phyloP scores from a whole-genome alignment of 148 eudicot species.

The Oxyria digyna region DNA sequence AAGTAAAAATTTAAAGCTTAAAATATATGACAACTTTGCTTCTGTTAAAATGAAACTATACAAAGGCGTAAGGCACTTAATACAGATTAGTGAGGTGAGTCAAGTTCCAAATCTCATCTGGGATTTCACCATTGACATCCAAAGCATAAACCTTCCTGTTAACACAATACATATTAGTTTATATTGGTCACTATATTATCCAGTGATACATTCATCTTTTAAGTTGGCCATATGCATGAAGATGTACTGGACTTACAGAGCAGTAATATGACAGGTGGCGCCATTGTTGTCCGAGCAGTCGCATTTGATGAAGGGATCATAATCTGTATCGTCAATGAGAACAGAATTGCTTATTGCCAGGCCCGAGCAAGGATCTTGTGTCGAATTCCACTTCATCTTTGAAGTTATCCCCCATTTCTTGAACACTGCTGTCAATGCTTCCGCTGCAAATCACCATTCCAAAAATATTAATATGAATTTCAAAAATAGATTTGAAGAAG shows the following conservation, averaged over 20 bases:
- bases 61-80: too few species aligned
- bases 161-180: background rate
- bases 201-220: too few species aligned
- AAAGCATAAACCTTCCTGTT: constrained; percentile 8
- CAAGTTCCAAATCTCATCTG: constrained; percentile 13
- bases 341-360: constrained; percentile 16
- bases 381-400: constrained; percentile 22
- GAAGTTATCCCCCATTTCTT: background rate
- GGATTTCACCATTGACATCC: constrained; percentile 7
- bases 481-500: too few species aligned
- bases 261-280: constrained; percentile 49
- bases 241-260: constrained; percentile 43
- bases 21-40: background rate
- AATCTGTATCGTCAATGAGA: constrained; percentile 20
- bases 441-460: too few species aligned
- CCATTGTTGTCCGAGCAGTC: constrained; percentile 45
- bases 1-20: background rate
- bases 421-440: background rate
- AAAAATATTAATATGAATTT: too few species aligned
- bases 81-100: constrained; percentile 11
- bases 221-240: too few species aligned
- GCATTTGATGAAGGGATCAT: constrained; percentile 62
- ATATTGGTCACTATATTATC: too few species aligned
- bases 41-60: background rate
- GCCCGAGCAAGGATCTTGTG: constrained; percentile 40